phyloP scores from a whole-genome alignment of 2,329 filamentous ascomycete genomes.

The Cladorrhinum sp. region DNA sequence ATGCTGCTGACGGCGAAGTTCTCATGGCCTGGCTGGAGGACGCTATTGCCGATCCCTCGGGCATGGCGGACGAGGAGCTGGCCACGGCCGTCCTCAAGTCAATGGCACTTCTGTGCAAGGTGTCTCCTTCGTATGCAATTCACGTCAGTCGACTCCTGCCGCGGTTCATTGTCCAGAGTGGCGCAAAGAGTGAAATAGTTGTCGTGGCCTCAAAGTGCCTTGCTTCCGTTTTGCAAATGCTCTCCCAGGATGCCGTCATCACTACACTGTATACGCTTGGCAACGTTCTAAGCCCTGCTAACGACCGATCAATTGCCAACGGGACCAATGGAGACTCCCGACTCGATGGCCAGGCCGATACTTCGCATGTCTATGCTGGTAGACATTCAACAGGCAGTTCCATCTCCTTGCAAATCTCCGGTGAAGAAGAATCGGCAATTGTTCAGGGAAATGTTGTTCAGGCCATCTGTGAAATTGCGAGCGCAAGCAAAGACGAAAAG shows the following conservation, averaged over 20 bases:
- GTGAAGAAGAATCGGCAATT: conserved; percentile 73
- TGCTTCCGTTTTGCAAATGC: conserved; percentile 72
- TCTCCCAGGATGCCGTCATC: conserved; percentile 91
- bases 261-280: conserved; percentile 95
- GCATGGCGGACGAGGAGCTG: conserved; percentile 77
- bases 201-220: conserved; percentile 79
- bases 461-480: conserved; percentile 87
- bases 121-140: conserved; percentile 70
- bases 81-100: conserved; percentile 76
- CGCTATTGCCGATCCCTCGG: conserved; percentile 70
- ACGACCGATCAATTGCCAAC: conserved; percentile 53
- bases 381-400: conserved; percentile 67
- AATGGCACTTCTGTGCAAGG: conserved; percentile 75
- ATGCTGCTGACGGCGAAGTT: conserved; percentile 73
- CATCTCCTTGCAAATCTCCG: conserved; percentile 71
- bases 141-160: conserved; percentile 76
- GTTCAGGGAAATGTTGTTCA: conserved; percentile 90
- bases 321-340: conserved; percentile 45
- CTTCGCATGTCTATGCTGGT: conserved; percentile 48
- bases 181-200: conserved; percentile 66
- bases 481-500: conserved; percentile 78
- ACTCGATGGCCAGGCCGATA: conserved; percentile 35
- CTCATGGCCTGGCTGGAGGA: conserved; percentile 85
- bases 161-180: conserved; percentile 82
- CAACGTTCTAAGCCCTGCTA: conserved; percentile 80